phyloP scores from a whole-genome alignment of 371 early-diverging fungal species.

The Amoeboaphelidium occidentale region DNA sequence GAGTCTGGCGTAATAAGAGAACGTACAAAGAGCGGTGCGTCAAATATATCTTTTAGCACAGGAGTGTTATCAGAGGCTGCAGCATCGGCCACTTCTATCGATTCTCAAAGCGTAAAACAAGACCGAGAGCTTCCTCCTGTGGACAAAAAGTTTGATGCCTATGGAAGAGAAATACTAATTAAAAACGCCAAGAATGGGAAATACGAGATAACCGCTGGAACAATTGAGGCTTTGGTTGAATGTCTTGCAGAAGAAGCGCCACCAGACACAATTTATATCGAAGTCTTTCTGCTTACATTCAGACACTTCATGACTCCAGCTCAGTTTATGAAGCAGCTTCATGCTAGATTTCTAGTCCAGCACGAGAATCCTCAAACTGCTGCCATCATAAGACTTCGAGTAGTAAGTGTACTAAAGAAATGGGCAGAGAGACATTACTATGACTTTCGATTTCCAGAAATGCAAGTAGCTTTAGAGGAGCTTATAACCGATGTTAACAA shows the following conservation, averaged over 20 bases:
- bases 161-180: conserved; percentile 8
- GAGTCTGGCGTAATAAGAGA: too few relatives aligned
- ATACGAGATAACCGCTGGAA: conserved; percentile 9
- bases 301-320: conserved; percentile 9
- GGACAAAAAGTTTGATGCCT: conserved; percentile 3
- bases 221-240: conserved; percentile 8
- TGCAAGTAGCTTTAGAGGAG: conserved; percentile 2
- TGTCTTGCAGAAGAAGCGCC: conserved; percentile 4
- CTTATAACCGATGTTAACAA: conserved; percentile 5
- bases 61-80: too few relatives aligned
- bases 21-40: too few relatives aligned
- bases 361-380: not conserved
- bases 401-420: conserved; percentile 10
- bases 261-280: conserved; percentile 6
- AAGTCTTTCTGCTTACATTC: conserved; percentile 11
- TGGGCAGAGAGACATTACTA: conserved; percentile 6
- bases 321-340: conserved; percentile 1
- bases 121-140: conserved; percentile 5
- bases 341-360: not conserved
- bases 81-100: not conserved
- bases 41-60: too few relatives aligned
- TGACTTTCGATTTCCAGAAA: conserved; percentile 8
- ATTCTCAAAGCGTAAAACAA: not conserved
- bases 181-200: conserved; percentile 3
- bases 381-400: conserved; percentile 3